These are phyloP conservation scores for Rhizopogon vinicolor DNA, from an alignment of 768 basidiomycete genomes.

Conservation along the genomic window DNA sequence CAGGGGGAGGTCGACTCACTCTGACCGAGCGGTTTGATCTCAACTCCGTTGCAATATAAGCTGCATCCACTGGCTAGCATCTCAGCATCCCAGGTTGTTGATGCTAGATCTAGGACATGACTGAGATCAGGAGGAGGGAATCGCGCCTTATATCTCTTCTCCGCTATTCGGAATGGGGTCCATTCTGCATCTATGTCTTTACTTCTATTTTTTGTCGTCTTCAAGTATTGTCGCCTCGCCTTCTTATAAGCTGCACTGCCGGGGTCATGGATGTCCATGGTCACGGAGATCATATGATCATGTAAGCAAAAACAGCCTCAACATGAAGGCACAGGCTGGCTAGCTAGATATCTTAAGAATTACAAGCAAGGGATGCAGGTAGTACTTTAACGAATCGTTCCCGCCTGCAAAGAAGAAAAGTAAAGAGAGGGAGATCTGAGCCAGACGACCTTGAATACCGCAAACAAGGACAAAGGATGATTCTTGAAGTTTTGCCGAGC, in stretches of 20 bases:
- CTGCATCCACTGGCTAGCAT: constrained; percentile 42
- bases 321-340: too few species aligned
- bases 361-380: background rate
- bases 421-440: too few species aligned
- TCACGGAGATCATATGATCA: too few species aligned
- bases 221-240: constrained; percentile 52
- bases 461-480: constrained; percentile 24
- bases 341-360: too few species aligned
- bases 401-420: too few species aligned
- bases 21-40: constrained; percentile 3
- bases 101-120: constrained; percentile 62
- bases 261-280: constrained; percentile 35
- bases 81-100: constrained; percentile 36
- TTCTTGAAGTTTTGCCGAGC: background rate
- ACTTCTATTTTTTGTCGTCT: constrained; percentile 53
- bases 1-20: background rate
- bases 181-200: constrained; percentile 45
- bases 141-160: constrained; percentile 76
- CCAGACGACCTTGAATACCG: too few species aligned
- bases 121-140: constrained; percentile 77
- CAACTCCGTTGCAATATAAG: constrained; percentile 36
- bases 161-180: constrained; percentile 73
- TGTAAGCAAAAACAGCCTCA: background rate
- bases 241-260: constrained; percentile 52
- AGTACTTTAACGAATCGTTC: constrained; percentile 2